Percentiles rank a stretch among this genome's conserved stretches.
phyloP scores from a whole-genome alignment of 306 rosid genomes.

The Gillenia trifoliata region DNA sequence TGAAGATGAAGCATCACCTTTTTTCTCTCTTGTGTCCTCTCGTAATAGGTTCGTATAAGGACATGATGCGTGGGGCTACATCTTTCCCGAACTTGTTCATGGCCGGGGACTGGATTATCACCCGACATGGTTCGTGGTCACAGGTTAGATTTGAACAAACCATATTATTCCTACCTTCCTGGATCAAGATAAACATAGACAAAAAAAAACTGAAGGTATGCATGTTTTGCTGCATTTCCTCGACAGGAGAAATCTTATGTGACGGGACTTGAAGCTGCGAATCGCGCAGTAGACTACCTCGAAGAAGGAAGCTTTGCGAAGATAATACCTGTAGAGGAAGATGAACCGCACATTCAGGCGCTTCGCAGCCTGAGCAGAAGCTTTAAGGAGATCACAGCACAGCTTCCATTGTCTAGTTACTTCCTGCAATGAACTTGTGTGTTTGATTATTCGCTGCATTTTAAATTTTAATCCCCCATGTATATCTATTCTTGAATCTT shows the following conservation, averaged over 20 bases:
- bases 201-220: neutral
- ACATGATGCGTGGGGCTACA: slow-evolving; percentile 45
- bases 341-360: slow-evolving; percentile 50
- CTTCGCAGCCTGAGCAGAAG: slow-evolving; percentile 44
- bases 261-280: slow-evolving; percentile 61
- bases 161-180: neutral
- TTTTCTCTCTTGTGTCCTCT: neutral
- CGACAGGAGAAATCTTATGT: slow-evolving; percentile 55
- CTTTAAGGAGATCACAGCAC: slow-evolving; percentile 35
- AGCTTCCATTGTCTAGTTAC: slow-evolving; percentile 37
- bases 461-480: neutral
- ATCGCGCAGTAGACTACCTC: slow-evolving; percentile 39
- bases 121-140: slow-evolving; percentile 60
- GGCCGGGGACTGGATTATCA: slow-evolving; percentile 66
- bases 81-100: slow-evolving; percentile 48
- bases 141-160: slow-evolving; percentile 29
- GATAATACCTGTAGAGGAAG: slow-evolving; percentile 43
- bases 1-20: neutral
- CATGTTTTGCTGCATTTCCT: neutral
- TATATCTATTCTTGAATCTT: neutral
- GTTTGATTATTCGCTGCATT: neutral
- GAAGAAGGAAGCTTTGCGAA: slow-evolving; percentile 58
- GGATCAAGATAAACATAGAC: neutral
- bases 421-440: slow-evolving; percentile 24
- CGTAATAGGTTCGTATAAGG: slow-evolving; percentile 44